Evolutionary conservation across 257 asterid genomes (phyloP).

Genomic region (Solanum piurae): DNA sequence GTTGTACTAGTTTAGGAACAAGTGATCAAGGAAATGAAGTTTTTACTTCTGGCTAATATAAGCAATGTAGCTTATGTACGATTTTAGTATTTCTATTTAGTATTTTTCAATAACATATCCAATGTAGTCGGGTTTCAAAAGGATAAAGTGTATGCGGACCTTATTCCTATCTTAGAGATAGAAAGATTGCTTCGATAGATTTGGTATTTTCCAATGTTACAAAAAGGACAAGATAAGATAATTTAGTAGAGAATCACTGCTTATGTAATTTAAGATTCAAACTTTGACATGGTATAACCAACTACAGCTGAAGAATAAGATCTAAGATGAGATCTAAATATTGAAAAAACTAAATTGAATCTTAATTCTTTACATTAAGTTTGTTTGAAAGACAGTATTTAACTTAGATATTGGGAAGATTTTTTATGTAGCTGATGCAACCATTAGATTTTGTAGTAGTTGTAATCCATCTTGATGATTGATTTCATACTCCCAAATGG

Average conservation of each 20-base stretch:
- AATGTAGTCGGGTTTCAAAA: background rate
- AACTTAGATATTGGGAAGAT: conserved; percentile 37
- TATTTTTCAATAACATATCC: background rate
- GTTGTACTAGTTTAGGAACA: background rate
- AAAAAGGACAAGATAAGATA: background rate
- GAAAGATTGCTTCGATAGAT: background rate
- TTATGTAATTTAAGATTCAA: conserved; percentile 51
- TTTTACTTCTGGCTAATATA: background rate
- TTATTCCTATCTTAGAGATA: fast-evolving
- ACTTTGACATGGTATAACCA: conserved; percentile 16
- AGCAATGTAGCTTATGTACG: background rate
- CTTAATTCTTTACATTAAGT: background rate
- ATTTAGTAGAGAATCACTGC: conserved; percentile 10
- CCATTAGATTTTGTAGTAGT: conserved; percentile 23
- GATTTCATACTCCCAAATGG: conserved; percentile 10
- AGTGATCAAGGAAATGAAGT: background rate
- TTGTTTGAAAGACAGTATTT: conserved; percentile 23
- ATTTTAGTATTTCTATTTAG: background rate
- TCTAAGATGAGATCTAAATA: conserved; percentile 57
- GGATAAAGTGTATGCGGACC: background rate
- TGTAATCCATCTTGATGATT: conserved; percentile 22
- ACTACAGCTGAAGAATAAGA: conserved; percentile 49
- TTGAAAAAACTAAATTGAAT: conserved; percentile 3
- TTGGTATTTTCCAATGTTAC: background rate
- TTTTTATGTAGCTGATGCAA: conserved; percentile 15